These are phyloP conservation scores for Immersiporthe knoxdaviesiana DNA, from an alignment of 2,329 filamentous ascomycete genomes.

Conservation along the genomic window DNA sequence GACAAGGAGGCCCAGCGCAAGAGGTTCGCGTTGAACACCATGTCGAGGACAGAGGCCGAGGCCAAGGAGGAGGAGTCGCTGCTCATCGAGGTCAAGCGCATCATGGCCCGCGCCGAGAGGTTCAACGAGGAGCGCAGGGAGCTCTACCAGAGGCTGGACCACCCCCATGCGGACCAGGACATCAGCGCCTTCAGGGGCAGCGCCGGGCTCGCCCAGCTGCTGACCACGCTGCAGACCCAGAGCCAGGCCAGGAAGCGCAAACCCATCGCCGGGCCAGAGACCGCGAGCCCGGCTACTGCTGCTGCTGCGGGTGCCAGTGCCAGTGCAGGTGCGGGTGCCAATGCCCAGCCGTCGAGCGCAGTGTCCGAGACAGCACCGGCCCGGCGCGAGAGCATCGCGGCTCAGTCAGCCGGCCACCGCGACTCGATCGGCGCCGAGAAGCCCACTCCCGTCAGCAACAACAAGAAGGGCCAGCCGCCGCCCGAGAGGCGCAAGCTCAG, in stretches of 20 bases:
- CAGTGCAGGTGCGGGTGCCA: slow-evolving; percentile 38
- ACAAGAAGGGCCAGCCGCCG: slow-evolving; percentile 56
- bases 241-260: slow-evolving; percentile 92
- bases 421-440: slow-evolving; percentile 50
- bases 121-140: slow-evolving; percentile 88
- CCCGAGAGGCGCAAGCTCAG: slow-evolving; percentile 71
- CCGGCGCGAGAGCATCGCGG: slow-evolving; percentile 59
- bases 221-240: slow-evolving; percentile 68
- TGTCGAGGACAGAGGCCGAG: slow-evolving; percentile 82
- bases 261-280: slow-evolving; percentile 66
- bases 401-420: slow-evolving; percentile 44
- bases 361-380: slow-evolving; percentile 44
- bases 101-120: slow-evolving; percentile 81
- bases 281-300: slow-evolving; percentile 47
- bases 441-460: slow-evolving; percentile 44
- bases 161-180: slow-evolving; percentile 69
- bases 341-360: slow-evolving; percentile 41
- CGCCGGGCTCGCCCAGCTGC: slow-evolving; percentile 22
- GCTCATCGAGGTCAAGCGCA: slow-evolving; percentile 87
- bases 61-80: slow-evolving; percentile 90
- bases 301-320: slow-evolving; percentile 25
- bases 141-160: slow-evolving; percentile 84
- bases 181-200: slow-evolving; percentile 51
- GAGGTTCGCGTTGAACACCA: slow-evolving; percentile 77
- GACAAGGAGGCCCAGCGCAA: slow-evolving; percentile 80